These are phyloP conservation scores for Orbilia quercus DNA, from an alignment of 2,329 filamentous ascomycete genomes.

Conservation along the genomic window DNA sequence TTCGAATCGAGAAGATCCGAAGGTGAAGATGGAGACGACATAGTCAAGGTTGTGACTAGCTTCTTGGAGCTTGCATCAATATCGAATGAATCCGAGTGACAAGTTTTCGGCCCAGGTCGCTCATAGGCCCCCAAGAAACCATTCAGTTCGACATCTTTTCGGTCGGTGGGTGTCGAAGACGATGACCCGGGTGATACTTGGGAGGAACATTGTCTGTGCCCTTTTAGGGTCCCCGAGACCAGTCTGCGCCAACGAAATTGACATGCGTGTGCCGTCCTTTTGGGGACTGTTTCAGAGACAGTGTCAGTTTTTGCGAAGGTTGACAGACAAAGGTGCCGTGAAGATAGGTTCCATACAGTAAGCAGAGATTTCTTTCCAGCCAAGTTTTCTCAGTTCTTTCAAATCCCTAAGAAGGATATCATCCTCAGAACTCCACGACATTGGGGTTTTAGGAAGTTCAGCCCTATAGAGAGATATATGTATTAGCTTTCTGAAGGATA, in stretches of 20 bases:
- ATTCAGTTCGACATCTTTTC: conserved; percentile 21
- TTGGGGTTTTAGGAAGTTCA: conserved; percentile 60
- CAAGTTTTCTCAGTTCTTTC: conserved; percentile 60
- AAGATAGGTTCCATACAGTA: conserved; percentile 58
- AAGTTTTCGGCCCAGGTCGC: conserved; percentile 14
- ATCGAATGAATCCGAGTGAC: conserved; percentile 29
- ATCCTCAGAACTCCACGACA: conserved; percentile 61
- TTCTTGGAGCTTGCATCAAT: conserved; percentile 29
- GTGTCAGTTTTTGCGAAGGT: conserved; percentile 2
- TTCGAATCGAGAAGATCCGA: conserved; percentile 29
- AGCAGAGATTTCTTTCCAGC: conserved; percentile 61
- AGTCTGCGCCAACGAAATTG: conserved; percentile 61
- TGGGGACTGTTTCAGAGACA: conserved; percentile 56
- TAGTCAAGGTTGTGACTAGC: conserved; percentile 7
- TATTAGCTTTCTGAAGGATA: conserved; percentile 34
- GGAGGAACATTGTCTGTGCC: conserved; percentile 56
- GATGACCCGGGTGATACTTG: conserved; percentile 16
- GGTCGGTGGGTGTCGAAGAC: conserved; percentile 16
- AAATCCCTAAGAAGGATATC: conserved; percentile 60
- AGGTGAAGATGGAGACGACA: conserved; percentile 44
- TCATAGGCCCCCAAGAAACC: conserved; percentile 28
- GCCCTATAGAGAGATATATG: conserved; percentile 55
- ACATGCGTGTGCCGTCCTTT: conserved; percentile 60
- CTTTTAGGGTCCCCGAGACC: conserved; percentile 60
- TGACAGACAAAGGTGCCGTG: background rate